Conservation (phyloP, 2,329 filamentous ascomycete genomes). For the Beauveria australis region DNA sequence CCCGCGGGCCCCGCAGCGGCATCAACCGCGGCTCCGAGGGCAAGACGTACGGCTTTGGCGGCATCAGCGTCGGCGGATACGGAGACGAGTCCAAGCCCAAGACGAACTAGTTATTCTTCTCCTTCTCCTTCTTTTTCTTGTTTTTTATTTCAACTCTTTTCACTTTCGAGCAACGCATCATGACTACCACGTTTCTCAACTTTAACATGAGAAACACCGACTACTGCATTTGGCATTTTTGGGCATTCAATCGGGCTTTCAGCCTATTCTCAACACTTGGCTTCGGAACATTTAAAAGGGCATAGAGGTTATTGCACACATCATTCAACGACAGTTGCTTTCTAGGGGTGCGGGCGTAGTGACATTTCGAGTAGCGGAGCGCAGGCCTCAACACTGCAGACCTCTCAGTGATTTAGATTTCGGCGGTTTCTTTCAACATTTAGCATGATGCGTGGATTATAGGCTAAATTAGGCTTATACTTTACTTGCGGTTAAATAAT, state of each 20-base stretch:
- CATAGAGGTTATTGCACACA: constrained; percentile 8
- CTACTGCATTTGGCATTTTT: background rate
- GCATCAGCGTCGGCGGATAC: constrained; percentile 47
- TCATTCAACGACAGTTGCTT: constrained; percentile 20
- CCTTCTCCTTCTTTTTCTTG: background rate
- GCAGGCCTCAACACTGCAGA: constrained; percentile 25
- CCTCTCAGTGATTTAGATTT: constrained; percentile 13
- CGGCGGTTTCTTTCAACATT: constrained; percentile 20
- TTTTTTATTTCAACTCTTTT: constrained; percentile 7
- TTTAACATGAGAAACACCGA: constrained; percentile 4
- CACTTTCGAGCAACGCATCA: background rate
- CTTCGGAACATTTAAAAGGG: background rate
- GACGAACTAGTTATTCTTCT: constrained; percentile 16
- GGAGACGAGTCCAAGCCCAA: constrained; percentile 42
- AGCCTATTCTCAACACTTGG: constrained; percentile 11
- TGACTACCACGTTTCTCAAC: background rate
- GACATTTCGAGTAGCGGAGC: constrained; percentile 11
- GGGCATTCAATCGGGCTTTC: background rate
- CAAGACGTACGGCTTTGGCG: constrained; percentile 49
- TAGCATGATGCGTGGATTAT: constrained; percentile 4
- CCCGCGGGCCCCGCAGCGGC: constrained; percentile 66
- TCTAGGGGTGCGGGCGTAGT: constrained; percentile 8
- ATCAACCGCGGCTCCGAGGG: constrained; percentile 50
- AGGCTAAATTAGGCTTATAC: background rate
- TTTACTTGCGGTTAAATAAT: constrained; percentile 21